A percentile compares a stretch with the other conserved stretches of the same genome.
Evolutionary conservation across 768 basidiomycete genomes (phyloP).

Genomic region (Hemileccinum rubropunctum): DNA sequence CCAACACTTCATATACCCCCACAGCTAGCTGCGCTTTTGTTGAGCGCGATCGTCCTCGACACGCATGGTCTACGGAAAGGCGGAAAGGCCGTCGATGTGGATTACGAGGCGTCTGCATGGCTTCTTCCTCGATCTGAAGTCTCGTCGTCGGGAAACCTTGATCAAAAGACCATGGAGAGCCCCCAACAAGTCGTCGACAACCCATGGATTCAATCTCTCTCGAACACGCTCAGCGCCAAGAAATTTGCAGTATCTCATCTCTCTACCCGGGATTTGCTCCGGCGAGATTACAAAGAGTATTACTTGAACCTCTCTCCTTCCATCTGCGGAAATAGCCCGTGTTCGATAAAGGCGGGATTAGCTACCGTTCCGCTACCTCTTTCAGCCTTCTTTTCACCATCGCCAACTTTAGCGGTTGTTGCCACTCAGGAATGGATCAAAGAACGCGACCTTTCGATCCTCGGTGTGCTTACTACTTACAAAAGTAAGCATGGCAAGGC

Average conservation of each 20-base stretch:
- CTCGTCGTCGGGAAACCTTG: slow-evolving; percentile 16
- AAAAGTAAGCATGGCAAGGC: slow-evolving; percentile 51
- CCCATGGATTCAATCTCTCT: slow-evolving; percentile 48
- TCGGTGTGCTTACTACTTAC: slow-evolving; percentile 82
- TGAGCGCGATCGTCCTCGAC: slow-evolving; percentile 83
- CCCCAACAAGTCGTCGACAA: slow-evolving; percentile 36
- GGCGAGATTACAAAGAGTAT: slow-evolving; percentile 97
- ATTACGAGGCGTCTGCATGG: slow-evolving; percentile 61
- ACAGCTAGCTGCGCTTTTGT: slow-evolving; percentile 74
- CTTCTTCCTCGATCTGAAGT: slow-evolving; percentile 60
- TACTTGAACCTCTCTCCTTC: slow-evolving; percentile 39
- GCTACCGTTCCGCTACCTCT: slow-evolving; percentile 78
- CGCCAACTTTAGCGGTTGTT: slow-evolving; percentile 8
- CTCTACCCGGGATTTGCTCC: slow-evolving; percentile 70
- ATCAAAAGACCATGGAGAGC: neutral
- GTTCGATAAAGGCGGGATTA: slow-evolving; percentile 64
- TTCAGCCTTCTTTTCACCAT: slow-evolving; percentile 37
- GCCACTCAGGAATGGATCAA: slow-evolving; percentile 56
- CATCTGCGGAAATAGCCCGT: slow-evolving; percentile 20
- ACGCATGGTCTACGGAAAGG: slow-evolving; percentile 74
- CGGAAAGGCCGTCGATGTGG: slow-evolving; percentile 71
- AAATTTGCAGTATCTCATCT: slow-evolving; percentile 73
- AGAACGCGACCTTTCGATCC: slow-evolving; percentile 58
- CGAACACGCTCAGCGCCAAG: slow-evolving; percentile 41
- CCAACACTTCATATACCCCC: slow-evolving; percentile 36